These are phyloP conservation scores for Eruca vesicaria DNA, from an alignment of 441 rosid species.

Conservation along the genomic window DNA sequence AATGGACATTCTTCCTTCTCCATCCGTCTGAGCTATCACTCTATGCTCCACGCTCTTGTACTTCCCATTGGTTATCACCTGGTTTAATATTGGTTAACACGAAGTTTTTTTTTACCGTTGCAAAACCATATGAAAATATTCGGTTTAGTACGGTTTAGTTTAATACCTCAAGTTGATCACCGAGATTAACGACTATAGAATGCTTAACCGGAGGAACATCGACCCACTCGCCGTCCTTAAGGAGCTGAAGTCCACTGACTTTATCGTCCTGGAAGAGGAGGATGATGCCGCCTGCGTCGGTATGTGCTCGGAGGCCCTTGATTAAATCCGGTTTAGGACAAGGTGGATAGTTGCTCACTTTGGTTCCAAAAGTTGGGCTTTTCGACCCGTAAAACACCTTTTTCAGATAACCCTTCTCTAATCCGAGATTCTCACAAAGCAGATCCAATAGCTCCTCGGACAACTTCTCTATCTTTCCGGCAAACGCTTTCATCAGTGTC, in stretches of 20 bases:
- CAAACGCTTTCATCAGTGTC: conserved; percentile 71
- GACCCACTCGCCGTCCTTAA: conserved; percentile 82
- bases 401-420: conserved; percentile 80
- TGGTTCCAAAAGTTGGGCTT: conserved; percentile 84
- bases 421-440: conserved; percentile 83
- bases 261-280: conserved; percentile 79
- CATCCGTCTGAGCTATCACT: conserved; percentile 75
- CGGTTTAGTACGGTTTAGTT: conserved; percentile 6
- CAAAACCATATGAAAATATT: background rate
- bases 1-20: conserved; percentile 74
- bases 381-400: conserved; percentile 61
- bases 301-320: conserved; percentile 91
- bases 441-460: conserved; percentile 79
- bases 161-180: conserved; percentile 87
- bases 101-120: background rate
- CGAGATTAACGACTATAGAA: conserved; percentile 89
- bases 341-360: conserved; percentile 93
- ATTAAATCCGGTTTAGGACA: conserved; percentile 86
- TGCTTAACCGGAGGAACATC: conserved; percentile 94
- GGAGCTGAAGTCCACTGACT: conserved; percentile 93
- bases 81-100: background rate
- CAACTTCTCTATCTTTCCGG: conserved; percentile 64
- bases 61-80: conserved; percentile 92
- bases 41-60: conserved; percentile 89
- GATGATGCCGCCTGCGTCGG: conserved; percentile 94